Evolutionary conservation across 2,329 filamentous ascomycete genomes (phyloP), one percentile per base, ranked within the genome.

Genomic region (Ascochyta rabiei): DNA sequence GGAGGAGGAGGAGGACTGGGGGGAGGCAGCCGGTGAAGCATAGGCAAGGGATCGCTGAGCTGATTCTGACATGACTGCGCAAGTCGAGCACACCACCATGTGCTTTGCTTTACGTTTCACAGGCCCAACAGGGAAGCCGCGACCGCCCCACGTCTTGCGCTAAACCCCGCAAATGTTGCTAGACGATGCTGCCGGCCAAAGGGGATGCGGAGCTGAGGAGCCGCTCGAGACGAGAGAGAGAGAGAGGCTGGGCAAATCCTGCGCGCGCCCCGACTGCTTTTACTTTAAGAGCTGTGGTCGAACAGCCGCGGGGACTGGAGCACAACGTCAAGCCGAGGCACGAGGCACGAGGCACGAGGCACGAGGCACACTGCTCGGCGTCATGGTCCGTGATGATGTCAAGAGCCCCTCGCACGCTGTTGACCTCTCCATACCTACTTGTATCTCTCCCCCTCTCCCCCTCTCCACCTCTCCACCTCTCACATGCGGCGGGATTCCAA

Each of bases 41-140:
- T 51, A 43, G 23, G 55, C 16, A 56, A 56, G 47, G 47, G 47
- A 40, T 33, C 34, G 41, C 44, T 49, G 54, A 57, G 66, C 48
- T 61, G 67, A 66, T 43, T 53, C 53, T 62, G 64, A 61, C 68
- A 71, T 71, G 63, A 59, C 55, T 57, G 53, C 48, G 44, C 50
- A 42, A 28, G 24, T 40, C 16, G 47, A 40, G 37, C 53, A 47
- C 56, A 59, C 63, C 61, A 61, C 59, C 55, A 57, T 56, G 31
- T 28, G 33, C 42, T 48, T 48, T 52, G 21, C 49, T 53, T 64
- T 63, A 67, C 57, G 64, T 66, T 62, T 65, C 62, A 67, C 61
- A 51, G 26, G 63, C 61, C 59, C 54, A 53, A 52, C 47, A 50
- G 51, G 51, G 57, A 49, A 61, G 60, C 60, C 56, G 58, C 52